Base-by-base conservation (phyloP, 78 protist species). In the Dictyostelium citrinum region DNA sequence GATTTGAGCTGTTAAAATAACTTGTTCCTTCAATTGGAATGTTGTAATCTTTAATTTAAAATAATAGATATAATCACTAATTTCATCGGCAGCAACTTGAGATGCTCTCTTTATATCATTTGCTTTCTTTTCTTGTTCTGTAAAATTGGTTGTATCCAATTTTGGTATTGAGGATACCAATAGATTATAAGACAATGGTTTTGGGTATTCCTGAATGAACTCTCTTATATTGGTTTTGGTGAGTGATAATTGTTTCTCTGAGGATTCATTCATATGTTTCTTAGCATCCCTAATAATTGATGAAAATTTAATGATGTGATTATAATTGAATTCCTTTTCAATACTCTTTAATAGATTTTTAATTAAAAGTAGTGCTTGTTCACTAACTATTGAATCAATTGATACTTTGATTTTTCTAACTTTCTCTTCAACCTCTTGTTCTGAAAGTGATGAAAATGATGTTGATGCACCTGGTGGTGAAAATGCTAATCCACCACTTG, bases 271-370 rank as follows among this genome's bases (percentile, higher is more conserved):
- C 22, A 88, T 27, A 78, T 88, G 82, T 46, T 76, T 88, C 16
- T 88, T 88, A 6, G 85, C 70, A 78, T 88, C 93, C 68, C 93
- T 58, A 14, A 88, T 16, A n/a, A 78, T 67, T 4, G 93, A 77
- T 61, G 93, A 78, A 1, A 88, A 49, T 68, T 46, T 88, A 35
- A 88, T 88, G 8, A 76, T 88, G 17, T 31, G 41, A 31, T 37
- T 68, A 45, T 78, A 88, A 11, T 88, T 88, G 29, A 37, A 43
- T 49, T 88, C 93, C 3, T 46, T 78, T 76, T 76, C 93, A 49
- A 88, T 88, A 22, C 33, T 31, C 61, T 58, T 78, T 33, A 67
- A 58, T 6, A 68, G 55, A 11, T 22, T 58, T 27, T 68, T 88
- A 17, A 88, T 16, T 67, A 43, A 46, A 35, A 45, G 39, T 39